Base-by-base conservation (phyloP, 495 filamentous ascomycete genomes). In the Talaromyces borbonicus region DNA sequence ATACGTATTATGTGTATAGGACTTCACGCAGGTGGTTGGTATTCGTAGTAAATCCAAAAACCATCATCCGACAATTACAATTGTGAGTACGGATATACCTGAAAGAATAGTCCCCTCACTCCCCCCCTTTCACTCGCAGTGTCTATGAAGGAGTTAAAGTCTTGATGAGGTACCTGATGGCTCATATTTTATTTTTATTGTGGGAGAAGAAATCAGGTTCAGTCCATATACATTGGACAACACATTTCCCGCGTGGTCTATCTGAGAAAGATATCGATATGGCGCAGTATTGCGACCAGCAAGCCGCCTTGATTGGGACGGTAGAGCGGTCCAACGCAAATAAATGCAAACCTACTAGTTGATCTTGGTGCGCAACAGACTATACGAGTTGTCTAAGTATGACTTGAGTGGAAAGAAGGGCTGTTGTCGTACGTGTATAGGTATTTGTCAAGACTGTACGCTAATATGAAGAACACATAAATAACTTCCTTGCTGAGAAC, bases 191-290 rank as follows among this genome's bases (percentile, higher is more conserved):
- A 8, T 18, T 20, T 14, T 26, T 36, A 24, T 14, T 26, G 5
- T 4, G 25, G 25, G 3, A 14, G 12, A 41, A 71, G 66, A 64
- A 65, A 47, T 56, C 68, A 49, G 68, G 68, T 7, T 70, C 66
- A 4, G 65, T 73, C 26, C 58, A 66, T 48, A 59, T 73, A 45
- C 65, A 71, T 58, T 88, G 83, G 85, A 88, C 83, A 8, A 88
- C 85, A 14, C 84, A 90, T 61, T 68, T 68, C 35, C 83, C 81
- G 7, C 67, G 70, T 16, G 84, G 85, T n/a, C 68, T 90, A n/a
- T 81, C 80, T 0, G 49, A 63, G 19, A 81, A 81, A 50, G 85
- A 90, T 54, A 58, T 82, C 29, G 57, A 69, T 12, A 71, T 88
- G 62, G 85, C 85, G 1, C 60, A 58, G 31, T 71, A 76, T 48